Evolutionary conservation across 306 rosid genomes (phyloP), one percentile per base, ranked within the genome.

Genomic region (Begonia peltatifolia): DNA sequence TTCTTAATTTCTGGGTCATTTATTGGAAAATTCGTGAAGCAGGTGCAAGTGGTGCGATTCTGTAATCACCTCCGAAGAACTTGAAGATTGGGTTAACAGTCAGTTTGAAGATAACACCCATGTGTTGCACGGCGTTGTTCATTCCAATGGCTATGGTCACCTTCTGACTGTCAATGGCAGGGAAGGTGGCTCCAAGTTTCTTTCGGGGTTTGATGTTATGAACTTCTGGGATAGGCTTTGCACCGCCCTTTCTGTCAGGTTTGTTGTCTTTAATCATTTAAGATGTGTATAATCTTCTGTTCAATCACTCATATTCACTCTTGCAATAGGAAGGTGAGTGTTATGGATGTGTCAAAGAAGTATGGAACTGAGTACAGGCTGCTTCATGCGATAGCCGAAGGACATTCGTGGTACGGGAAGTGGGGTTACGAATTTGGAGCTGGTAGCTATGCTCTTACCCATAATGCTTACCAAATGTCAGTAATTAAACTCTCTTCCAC

Each of bases 321-420:
- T 57, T 23, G 59, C 82, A 30, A 30, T 9, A 90, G 95, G 72
- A 75, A 73, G 74, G 87, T 90, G 30, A 90, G 95, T 9, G 88
- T 86, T 69, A 90, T 90, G 99, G 99, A 90, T 71, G 99, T 90
- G 59, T 90, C 99, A 12, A 90, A 78, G 76, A 90, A 85, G 80
- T 86, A 74, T 58, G 95, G 95, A 30, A 54, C 86, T 63, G 99
- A 83, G 64, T 90, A 90, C 57, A 83, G 95, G 67, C 64, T 90
- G 47, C 85, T 86, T 53, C 99, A 90, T 71, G 85, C 94, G 46
- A 74, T 90, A 36, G 64, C 69, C 47, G 76, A 76, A 69, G 87
- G 94, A 12, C 76, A 71, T 68, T 80, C 95, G 0, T 90, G 99
- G 99, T 86, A 90, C 59, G 95, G 99, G 60, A 74, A 76, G 53